Evolutionary conservation across 108 stramenopile genomes (phyloP).

Genomic region (Fragilaria radians): DNA sequence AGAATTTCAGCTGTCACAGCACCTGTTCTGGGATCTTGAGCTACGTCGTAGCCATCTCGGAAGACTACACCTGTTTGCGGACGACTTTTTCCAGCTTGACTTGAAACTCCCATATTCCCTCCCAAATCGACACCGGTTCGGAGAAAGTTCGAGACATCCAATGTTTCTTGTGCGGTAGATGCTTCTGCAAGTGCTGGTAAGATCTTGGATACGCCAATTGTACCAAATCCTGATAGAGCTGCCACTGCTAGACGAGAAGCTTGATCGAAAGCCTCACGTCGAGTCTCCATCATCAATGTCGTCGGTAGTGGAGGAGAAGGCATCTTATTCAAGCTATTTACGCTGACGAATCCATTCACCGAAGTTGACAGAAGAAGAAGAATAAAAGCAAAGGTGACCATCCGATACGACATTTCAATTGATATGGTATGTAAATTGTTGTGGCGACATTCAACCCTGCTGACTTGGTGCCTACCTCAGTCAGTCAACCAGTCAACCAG

Average conservation of each 20-base stretch:
- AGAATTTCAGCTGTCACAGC: conserved; percentile 56
- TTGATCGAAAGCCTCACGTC: conserved; percentile 68
- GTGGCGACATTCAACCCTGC: too few species aligned
- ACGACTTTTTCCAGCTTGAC: conserved; percentile 58
- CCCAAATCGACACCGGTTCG: conserved; percentile 50
- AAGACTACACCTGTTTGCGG: conserved; percentile 54
- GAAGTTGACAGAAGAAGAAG: too few species aligned
- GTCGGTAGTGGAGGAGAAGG: conserved; percentile 42
- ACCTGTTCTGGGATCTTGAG: conserved; percentile 29
- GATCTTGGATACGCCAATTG: too few species aligned
- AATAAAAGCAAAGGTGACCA: too few species aligned
- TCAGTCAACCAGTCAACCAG: too few species aligned
- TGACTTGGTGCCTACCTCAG: too few species aligned
- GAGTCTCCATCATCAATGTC: conserved; percentile 72
- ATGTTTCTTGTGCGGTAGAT: conserved; percentile 47
- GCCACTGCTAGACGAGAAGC: conserved; percentile 36
- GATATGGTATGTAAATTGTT: too few species aligned
- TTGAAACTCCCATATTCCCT: conserved; percentile 53
- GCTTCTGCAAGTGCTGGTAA: conserved; percentile 72
- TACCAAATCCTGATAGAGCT: too few species aligned
- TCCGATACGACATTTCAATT: too few species aligned
- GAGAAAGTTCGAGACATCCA: conserved; percentile 52
- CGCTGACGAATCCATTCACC: too few species aligned
- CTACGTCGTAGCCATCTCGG: conserved; percentile 56
- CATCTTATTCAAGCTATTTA: too few species aligned